Conservation (phyloP, 169 alveolate genomes). For the Cryptosporidium sp. region DNA sequence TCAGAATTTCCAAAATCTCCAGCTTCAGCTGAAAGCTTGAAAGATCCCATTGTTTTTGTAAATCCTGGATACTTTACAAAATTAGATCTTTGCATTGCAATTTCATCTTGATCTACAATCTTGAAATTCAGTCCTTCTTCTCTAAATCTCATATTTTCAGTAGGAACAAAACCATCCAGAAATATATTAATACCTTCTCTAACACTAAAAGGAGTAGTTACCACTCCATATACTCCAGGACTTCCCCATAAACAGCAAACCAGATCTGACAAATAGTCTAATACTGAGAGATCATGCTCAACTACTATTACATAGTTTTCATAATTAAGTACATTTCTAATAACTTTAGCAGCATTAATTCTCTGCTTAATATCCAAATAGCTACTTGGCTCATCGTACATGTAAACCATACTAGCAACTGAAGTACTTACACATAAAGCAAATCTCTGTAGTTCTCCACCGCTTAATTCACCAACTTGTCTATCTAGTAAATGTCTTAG, state of each 20-base stretch:
- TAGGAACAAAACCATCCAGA: conserved; percentile 98
- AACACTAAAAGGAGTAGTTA: conserved; percentile 99
- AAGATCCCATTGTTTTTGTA: conserved; percentile 79
- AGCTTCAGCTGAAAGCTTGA: conserved; percentile 80
- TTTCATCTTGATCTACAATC: conserved; percentile 81
- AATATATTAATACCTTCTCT: conserved; percentile 98
- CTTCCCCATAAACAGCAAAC: conserved; percentile 99
- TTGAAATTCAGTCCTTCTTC: conserved; percentile 96
- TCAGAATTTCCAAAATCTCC: conserved; percentile 96
- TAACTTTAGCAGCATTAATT: conserved; percentile 95
- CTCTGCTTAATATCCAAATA: conserved; percentile 98
- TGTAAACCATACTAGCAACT: conserved; percentile 94
- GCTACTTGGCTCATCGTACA: conserved; percentile 99
- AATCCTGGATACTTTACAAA: conserved; percentile 84
- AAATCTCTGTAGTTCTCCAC: conserved; percentile 99
- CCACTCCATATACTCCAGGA: conserved; percentile 99
- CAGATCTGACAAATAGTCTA: conserved; percentile 98
- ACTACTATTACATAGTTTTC: conserved; percentile 96
- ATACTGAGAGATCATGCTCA: conserved; percentile 99
- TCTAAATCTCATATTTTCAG: conserved; percentile 99
- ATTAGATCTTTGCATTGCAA: conserved; percentile 50
- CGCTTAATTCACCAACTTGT: conserved; percentile 95
- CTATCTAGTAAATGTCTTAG: conserved; percentile 94
- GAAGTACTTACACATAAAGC: conserved; percentile 96
- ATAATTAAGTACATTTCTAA: conserved; percentile 88